Base-by-base conservation (phyloP, 225 moss, liverwort and hornwort species). In the Marchantia polymorpha region DNA sequence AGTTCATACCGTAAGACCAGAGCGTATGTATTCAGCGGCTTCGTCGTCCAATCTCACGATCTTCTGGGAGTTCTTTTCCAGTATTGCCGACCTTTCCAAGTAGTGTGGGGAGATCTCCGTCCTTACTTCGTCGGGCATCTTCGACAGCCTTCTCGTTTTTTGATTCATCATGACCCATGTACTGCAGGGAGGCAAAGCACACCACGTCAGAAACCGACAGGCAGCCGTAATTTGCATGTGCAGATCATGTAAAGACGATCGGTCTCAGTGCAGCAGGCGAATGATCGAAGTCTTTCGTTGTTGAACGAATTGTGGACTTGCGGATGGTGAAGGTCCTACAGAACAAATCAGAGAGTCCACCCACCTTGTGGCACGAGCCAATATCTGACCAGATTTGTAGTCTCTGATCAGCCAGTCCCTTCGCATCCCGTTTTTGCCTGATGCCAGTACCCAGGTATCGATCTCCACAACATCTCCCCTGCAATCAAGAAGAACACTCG, bases 131-230 rank as follows among this genome's bases (percentile, higher is more conserved):
- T 89, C 86, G 8, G 95, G 95, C 77, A 95, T 81, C 76, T 86
- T 93, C 0, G 92, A 87, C 64, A 93, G 66, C 11, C 90, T 85
- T 12, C 95, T 81, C 0, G 93, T 95, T 68, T 80, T 84, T 19
- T 76, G 80, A 72, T 91, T 80, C 92, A 95, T 95, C 91, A 90
- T 93, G 31, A 91, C 93, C 95, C 93, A 95, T n/a, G 93, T 93
- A 78, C 95, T 89, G 82, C 72, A 69, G 12, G 15, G 48, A 49
- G 53, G 17, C 77, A 49, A 63, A 64, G 20, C 47, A 16, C 13
- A 16, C 13, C 1, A 54, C 25, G 25, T 61, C 54, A 52, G 56
- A 56, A 13, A 12, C 56, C 13, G 9, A 12, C 14, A 56, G 9
- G 56, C 56, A 1, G 56, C 5, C 39, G 39, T 39, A 39, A 39